These are phyloP conservation scores for Glutinoglossum americanum DNA, from an alignment of 495 filamentous ascomycete genomes.

Conservation along the genomic window DNA sequence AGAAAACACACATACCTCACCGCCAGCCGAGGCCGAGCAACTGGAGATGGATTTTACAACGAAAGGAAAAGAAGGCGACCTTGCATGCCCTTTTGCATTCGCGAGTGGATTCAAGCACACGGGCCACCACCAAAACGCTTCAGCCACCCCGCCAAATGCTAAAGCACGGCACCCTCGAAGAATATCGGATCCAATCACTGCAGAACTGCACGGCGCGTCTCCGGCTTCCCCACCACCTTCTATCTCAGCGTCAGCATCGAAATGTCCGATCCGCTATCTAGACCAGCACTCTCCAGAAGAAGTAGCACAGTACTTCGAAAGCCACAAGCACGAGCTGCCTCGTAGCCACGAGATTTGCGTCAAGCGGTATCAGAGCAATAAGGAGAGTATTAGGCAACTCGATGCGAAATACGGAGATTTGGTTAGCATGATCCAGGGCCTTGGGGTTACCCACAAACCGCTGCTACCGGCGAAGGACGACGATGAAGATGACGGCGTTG, in stretches of 20 bases:
- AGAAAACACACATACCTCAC: background rate
- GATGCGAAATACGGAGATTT: conserved; percentile 83
- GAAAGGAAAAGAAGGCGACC: background rate
- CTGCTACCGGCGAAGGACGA: conserved; percentile 44
- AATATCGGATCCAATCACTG: conserved; percentile 35
- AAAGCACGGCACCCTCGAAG: conserved; percentile 5
- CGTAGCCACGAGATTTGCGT: conserved; percentile 82
- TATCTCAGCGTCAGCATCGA: conserved; percentile 26
- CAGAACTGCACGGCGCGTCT: conserved; percentile 32
- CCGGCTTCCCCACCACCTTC: conserved; percentile 28
- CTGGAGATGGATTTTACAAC: conserved; percentile 1
- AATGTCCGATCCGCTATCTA: conserved; percentile 75
- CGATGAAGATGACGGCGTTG: conserved; percentile 19
- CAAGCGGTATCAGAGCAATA: conserved; percentile 62
- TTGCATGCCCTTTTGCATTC: background rate
- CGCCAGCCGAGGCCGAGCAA: background rate
- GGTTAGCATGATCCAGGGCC: conserved; percentile 72
- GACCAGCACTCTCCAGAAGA: conserved; percentile 82
- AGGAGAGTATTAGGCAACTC: conserved; percentile 57
- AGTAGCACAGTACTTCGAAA: conserved; percentile 71
- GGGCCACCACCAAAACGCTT: background rate
- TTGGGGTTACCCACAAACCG: conserved; percentile 63
- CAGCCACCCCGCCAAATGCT: background rate
- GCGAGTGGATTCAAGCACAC: background rate
- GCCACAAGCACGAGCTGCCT: conserved; percentile 80